Evolutionary conservation across 768 basidiomycete species (phyloP).

Genomic region (Rhodotorula sphaerocarpa): DNA sequence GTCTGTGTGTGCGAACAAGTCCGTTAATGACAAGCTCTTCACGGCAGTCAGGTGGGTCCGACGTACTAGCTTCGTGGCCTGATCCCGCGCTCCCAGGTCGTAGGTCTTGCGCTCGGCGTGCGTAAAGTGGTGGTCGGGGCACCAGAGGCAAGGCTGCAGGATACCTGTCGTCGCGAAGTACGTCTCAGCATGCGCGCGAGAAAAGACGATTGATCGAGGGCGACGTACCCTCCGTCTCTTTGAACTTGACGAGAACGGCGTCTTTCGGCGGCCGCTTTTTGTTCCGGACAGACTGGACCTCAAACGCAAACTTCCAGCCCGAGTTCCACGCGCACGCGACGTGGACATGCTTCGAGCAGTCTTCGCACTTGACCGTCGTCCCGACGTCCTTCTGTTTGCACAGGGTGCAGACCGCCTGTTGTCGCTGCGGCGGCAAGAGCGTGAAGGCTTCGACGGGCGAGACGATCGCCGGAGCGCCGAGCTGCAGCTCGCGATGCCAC

Average conservation of each 20-base stretch:
- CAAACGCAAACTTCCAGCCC: conserved; percentile 82
- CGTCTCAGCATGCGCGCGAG: background rate
- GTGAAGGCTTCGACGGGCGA: conserved; percentile 79
- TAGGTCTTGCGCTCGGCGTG: conserved; percentile 60
- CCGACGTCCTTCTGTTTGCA: conserved; percentile 62
- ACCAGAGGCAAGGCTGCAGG: conserved; percentile 68
- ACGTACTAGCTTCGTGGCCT: conserved; percentile 66
- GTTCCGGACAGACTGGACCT: conserved; percentile 65
- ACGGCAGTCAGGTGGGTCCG: background rate
- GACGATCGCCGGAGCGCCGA: conserved; percentile 64
- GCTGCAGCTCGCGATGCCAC: conserved; percentile 75
- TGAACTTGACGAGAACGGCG: conserved; percentile 23
- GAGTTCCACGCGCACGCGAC: conserved; percentile 81
- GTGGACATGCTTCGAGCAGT: conserved; percentile 74
- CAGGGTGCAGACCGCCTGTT: conserved; percentile 55
- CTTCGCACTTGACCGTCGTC: conserved; percentile 71
- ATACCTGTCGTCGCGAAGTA: conserved; percentile 62
- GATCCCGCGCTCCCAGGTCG: conserved; percentile 73
- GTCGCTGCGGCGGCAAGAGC: conserved; percentile 49
- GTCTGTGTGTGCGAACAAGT: conserved; percentile 59
- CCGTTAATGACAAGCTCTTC: too few species aligned
- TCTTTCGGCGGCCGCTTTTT: conserved; percentile 28
- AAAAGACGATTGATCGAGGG: background rate
- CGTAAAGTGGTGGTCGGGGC: conserved; percentile 61
- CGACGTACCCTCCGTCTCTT: conserved; percentile 17